phyloP scores from a whole-genome alignment of 2,329 filamentous ascomycete genomes.

The Penicillium corylophilum region DNA sequence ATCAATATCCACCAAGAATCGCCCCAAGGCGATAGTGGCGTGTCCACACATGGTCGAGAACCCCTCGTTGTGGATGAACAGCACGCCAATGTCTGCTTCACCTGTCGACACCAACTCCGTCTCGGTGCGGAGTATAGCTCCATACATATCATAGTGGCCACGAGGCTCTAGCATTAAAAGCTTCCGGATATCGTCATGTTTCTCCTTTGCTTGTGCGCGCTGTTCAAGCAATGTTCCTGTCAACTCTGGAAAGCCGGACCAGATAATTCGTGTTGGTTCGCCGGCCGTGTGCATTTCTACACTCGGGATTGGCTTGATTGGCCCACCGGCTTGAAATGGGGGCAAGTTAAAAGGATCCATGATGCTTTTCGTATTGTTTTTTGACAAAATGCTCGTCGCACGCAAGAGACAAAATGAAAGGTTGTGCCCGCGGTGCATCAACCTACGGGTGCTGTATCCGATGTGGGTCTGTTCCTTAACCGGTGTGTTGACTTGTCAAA shows the following conservation, averaged over 20 bases:
- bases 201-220: constrained; percentile 36
- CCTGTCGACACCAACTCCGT: constrained; percentile 44
- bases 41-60: constrained; percentile 55
- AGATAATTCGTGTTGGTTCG: constrained; percentile 51
- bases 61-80: constrained; percentile 51
- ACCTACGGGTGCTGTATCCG: neutral
- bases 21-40: constrained; percentile 52
- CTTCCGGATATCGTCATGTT: constrained; percentile 44
- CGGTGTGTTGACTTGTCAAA: neutral
- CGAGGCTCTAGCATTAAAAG: constrained; percentile 50
- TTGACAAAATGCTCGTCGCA: neutral
- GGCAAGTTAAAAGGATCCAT: neutral
- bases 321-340: neutral
- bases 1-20: constrained; percentile 45
- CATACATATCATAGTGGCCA: constrained; percentile 55
- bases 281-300: constrained; percentile 52
- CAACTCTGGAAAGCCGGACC: constrained; percentile 41
- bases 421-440: neutral
- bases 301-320: constrained; percentile 24
- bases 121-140: constrained; percentile 45
- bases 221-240: constrained; percentile 44
- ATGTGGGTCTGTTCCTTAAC: neutral
- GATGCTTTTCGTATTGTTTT: neutral
- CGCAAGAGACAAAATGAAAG: neutral
- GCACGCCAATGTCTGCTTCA: constrained; percentile 49